Evolutionary conservation across 2,329 filamentous ascomycete species (phyloP), one percentile per base, ranked within the genome.

Genomic region (Trichocomaceae sp.): DNA sequence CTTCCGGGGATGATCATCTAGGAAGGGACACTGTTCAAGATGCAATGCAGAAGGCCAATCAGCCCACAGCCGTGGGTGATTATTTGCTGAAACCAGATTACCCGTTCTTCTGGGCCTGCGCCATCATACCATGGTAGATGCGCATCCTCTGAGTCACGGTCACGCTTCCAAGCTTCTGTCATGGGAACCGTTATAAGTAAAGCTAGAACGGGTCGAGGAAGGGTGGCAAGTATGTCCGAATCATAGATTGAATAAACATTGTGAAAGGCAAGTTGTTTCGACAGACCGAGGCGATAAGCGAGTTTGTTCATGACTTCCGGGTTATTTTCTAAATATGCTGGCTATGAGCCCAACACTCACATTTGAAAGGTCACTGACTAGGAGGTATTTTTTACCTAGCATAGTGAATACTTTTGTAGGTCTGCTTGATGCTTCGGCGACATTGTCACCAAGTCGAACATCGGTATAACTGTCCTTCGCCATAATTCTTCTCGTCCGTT

Each of bases 41-140:
- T 60, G 57, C 73, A 72, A 62, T 83, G 81, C 2, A 83, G 66
- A 1, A 83, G 65, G 1, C 76, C 80, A 55, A 83, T 82, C 13
- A 79, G 69, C 0, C 81, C 81, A 60, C 81, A 84, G 0, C 80
- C 78, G 60, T 83, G 71, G n/a, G 76, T 72, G 54, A 83, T 82
- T 1, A 77, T 83, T 60, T 84, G 81, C 57, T 74, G 75, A 65
- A 81, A 82, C 80, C 80, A 83, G 19, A 83, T 67, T 5, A 82
- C 74, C 0, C 79, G 78, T 56, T 83, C 79, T 1, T 69, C 60
- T 0, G 69, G 64, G 22, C 80, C 80, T 20, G 62, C 72, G 13
- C 73, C 74, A 2, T 69, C 60, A 59, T 83, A 83, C 26, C 26
- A 29, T 29, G 26, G 26, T 2, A 29, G 26, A 29, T 6, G 26